phyloP scores from a whole-genome alignment of 2,329 filamentous ascomycete genomes.

The Pleomassaria siparia region DNA sequence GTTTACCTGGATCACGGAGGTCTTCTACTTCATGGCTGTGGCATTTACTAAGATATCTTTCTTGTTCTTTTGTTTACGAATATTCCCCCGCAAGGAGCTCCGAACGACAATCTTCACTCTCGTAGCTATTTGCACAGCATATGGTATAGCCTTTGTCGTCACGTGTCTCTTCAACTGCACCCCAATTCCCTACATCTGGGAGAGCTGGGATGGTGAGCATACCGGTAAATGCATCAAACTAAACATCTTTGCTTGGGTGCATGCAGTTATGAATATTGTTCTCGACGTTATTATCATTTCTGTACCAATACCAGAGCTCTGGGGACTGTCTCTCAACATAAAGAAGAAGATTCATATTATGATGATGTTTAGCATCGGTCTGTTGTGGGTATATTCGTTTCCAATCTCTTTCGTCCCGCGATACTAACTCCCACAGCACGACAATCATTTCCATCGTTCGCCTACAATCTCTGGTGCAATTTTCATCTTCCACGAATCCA shows the following conservation, averaged over 20 bases:
- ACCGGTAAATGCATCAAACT: slow-evolving; percentile 39
- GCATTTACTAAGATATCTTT: slow-evolving; percentile 31
- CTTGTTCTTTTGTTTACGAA: slow-evolving; percentile 33
- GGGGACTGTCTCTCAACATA: slow-evolving; percentile 31
- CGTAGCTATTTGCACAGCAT: slow-evolving; percentile 27
- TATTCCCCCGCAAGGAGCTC: slow-evolving; percentile 29
- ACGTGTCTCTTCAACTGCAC: slow-evolving; percentile 35
- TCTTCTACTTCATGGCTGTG: slow-evolving; percentile 34
- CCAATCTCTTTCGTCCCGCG: slow-evolving; percentile 12
- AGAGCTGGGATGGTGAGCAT: slow-evolving; percentile 30
- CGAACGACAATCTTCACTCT: slow-evolving; percentile 19
- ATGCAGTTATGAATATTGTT: slow-evolving; percentile 36
- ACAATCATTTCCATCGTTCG: slow-evolving; percentile 44
- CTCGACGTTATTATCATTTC: slow-evolving; percentile 35
- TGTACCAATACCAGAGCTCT: slow-evolving; percentile 37
- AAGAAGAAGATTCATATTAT: slow-evolving; percentile 42
- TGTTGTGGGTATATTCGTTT: slow-evolving; percentile 42
- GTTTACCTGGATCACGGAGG: slow-evolving; percentile 21
- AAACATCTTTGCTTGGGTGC: slow-evolving; percentile 36
- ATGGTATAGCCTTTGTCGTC: slow-evolving; percentile 25
- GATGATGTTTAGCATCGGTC: slow-evolving; percentile 40
- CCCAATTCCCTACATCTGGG: slow-evolving; percentile 38
- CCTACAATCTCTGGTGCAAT: slow-evolving; percentile 43
- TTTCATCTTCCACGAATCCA: slow-evolving; percentile 44
- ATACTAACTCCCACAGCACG: slow-evolving; percentile 9